Evolutionary conservation across 2,329 filamentous ascomycete genomes (phyloP), one percentile per base, ranked within the genome.

Genomic region (Plenodomus lindquistii): DNA sequence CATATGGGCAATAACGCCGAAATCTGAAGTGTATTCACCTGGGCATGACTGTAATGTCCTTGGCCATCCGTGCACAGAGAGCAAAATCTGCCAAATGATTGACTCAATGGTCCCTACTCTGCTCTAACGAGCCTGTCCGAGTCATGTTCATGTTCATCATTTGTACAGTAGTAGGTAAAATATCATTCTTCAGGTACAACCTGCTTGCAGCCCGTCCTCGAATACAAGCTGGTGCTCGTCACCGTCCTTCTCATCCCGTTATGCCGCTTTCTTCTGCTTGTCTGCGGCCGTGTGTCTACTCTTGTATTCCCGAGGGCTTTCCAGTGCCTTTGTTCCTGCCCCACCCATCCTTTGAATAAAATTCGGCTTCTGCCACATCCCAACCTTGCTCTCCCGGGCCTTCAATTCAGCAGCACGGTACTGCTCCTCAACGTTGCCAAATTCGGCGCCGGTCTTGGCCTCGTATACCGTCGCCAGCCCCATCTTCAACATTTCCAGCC

Each of bases 401-500:
- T 65, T 77, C 39, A 77, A 79, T 73, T 92, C 86, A 5, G 85
- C 85, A 51, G 77, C 79, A 55, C 83, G 80, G 68, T 93, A 93
- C 50, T 79, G 71, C 40, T 77, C 75, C 81, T 86, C 61, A 40
- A 63, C 73, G 1, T 82, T 83, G 19, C 94, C 94, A 78, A 94
- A 99, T 69, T 97, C 94, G 17, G 84, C 87, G 2, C 93, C 94
- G 4, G 80, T 82, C 73, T 96, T 97, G 21, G 91, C 93, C 75
- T 97, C 94, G 70, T 97, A 99, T 2, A 94, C 87, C 2, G 91
- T 96, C 35, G 93, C 94, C 55, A 95, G 75, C 0, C 94, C 94
- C 18, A 77, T 80, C 74, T 85, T 89, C 53, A 99, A 75, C 92
- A 99, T 95, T 71, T 95, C 88, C 52, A 92, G 75, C 2, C 93